Evolutionary conservation across 1,284 basidiomycete species (phyloP).

Genomic region (Cryptococcus jaspeensis): DNA sequence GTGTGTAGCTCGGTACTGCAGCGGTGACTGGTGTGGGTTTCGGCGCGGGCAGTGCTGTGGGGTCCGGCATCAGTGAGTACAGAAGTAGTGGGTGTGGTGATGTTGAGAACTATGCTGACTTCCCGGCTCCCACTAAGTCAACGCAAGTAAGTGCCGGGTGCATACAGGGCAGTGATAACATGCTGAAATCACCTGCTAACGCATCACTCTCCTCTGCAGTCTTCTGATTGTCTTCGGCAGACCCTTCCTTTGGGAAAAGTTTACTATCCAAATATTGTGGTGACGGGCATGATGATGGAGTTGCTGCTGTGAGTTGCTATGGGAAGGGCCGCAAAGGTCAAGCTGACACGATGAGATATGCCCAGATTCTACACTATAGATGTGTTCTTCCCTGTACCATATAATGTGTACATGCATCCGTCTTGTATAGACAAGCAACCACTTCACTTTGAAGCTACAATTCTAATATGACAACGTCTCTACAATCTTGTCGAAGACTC

Average conservation of each 20-base stretch:
- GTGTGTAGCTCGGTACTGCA: conserved; percentile 29
- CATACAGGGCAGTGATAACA: too few relatives aligned
- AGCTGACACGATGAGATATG: background rate
- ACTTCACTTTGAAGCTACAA: background rate
- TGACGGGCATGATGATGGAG: too few relatives aligned
- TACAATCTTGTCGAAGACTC: conserved; percentile 76
- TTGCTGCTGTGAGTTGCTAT: too few relatives aligned
- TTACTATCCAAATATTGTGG: background rate
- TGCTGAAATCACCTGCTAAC: too few relatives aligned
- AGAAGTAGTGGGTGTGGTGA: background rate
- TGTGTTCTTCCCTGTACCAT: background rate
- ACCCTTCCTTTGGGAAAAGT: background rate
- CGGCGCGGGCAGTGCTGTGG: conserved; percentile 32
- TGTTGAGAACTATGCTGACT: too few relatives aligned
- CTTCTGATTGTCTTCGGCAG: background rate
- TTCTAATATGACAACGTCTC: conserved; percentile 72
- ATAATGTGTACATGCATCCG: background rate
- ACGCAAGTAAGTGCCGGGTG: conserved; percentile 9
- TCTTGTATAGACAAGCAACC: background rate
- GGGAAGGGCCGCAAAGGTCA: background rate
- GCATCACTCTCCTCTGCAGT: background rate
- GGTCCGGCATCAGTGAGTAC: conserved; percentile 9
- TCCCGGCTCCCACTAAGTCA: background rate
- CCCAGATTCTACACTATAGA: too few relatives aligned
- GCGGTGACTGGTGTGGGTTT: conserved; percentile 40